Percentiles rank a stretch among this genome's conserved stretches.
Evolutionary conservation across 2,329 filamentous ascomycete species (phyloP).

Genomic region (Ceratocystis variospora): DNA sequence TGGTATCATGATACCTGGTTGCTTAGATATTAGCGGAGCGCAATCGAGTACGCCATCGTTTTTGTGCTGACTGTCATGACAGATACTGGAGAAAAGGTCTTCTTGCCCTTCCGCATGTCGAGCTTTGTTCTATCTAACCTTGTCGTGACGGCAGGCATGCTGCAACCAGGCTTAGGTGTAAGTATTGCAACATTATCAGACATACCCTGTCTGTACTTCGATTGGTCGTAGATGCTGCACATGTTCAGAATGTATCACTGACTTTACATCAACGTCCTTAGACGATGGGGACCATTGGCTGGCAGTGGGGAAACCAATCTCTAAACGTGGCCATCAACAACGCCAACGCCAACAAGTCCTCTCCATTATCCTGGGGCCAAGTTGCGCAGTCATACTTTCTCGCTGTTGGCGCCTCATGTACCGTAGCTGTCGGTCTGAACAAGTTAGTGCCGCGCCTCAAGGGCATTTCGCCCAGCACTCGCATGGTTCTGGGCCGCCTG

Average conservation of each 20-base stretch:
- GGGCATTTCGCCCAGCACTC: slow-evolving; percentile 58
- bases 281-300: slow-evolving; percentile 74
- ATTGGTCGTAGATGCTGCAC: not conserved
- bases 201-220: not conserved
- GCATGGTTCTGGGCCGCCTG: slow-evolving; percentile 65
- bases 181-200: slow-evolving; percentile 21
- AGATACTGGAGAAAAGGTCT: slow-evolving; percentile 87
- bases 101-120: slow-evolving; percentile 96
- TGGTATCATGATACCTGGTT: not conserved
- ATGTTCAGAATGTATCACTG: slow-evolving; percentile 7
- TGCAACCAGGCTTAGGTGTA: slow-evolving; percentile 72
- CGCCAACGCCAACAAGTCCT: slow-evolving; percentile 96
- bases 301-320: slow-evolving; percentile 95
- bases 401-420: slow-evolving; percentile 84
- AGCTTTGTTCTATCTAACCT: slow-evolving; percentile 87
- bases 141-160: slow-evolving; percentile 91
- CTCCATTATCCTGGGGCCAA: slow-evolving; percentile 65
- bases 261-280: slow-evolving; percentile 24
- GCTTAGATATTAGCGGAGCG: not conserved
- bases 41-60: no score
- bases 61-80: not conserved
- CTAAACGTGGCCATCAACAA: slow-evolving; percentile 97
- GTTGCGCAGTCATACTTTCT: slow-evolving; percentile 82
- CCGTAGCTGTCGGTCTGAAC: slow-evolving; percentile 84
- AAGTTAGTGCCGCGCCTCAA: slow-evolving; percentile 75